Conservation (phyloP, 345 rosid species). For the Trapa incisa region DNA sequence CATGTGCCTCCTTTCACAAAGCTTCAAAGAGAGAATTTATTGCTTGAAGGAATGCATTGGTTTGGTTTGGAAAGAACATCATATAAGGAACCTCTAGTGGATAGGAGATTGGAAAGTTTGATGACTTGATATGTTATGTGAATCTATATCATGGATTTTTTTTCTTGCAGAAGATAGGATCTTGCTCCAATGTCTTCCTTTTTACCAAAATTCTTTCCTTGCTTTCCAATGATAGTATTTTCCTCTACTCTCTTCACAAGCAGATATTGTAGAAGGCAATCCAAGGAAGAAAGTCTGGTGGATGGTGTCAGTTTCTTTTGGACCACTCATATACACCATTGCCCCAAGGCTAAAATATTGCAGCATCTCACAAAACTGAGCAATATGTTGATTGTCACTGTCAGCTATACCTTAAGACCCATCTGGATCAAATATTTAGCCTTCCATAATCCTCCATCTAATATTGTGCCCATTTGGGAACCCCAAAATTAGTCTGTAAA, state of each 20-base stretch:
- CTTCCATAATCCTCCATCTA: too few relatives aligned
- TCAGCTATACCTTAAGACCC: too few relatives aligned
- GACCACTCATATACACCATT: slow-evolving; percentile 96
- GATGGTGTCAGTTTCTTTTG: slow-evolving; percentile 90
- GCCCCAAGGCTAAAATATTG: too few relatives aligned
- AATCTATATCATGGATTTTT: background rate
- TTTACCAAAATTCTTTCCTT: slow-evolving; percentile 3
- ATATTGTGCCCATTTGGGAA: too few relatives aligned
- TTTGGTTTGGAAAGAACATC: background rate
- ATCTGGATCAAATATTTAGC: too few relatives aligned
- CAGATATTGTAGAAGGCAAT: slow-evolving; percentile 72
- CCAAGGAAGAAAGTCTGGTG: slow-evolving; percentile 94
- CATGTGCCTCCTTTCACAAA: background rate
- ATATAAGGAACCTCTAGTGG: background rate
- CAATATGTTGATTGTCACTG: too few relatives aligned
- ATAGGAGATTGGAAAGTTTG: background rate
- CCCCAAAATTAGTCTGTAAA: too few relatives aligned
- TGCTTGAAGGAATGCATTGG: background rate
- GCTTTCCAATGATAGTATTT: slow-evolving; percentile 64
- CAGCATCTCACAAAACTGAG: too few relatives aligned
- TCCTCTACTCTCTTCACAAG: slow-evolving; percentile 74
- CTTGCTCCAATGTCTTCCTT: background rate
- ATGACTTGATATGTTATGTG: background rate
- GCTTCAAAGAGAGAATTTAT: background rate
- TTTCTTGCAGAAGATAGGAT: background rate